Evolutionary conservation across 495 filamentous ascomycete species (phyloP).

Genomic region (Penicillium coffeae): DNA sequence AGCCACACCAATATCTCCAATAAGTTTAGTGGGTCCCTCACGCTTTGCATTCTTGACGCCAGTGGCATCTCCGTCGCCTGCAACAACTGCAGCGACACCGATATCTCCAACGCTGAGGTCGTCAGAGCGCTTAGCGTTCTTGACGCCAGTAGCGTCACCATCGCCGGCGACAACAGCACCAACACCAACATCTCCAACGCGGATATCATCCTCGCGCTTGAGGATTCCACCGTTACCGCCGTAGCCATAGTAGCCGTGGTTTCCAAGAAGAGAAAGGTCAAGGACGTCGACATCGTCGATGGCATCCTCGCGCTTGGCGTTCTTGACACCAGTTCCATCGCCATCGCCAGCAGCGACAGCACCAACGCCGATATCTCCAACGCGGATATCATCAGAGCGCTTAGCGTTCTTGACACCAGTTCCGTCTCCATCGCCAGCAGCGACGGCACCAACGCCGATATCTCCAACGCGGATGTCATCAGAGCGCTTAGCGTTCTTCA

Average conservation of each 20-base stretch:
- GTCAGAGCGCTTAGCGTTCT: conserved; percentile 1
- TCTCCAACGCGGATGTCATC: neutral
- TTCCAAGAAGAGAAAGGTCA: neutral
- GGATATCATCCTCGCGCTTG: neutral
- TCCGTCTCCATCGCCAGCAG: too few relatives aligned
- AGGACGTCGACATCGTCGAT: neutral
- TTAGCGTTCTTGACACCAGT: neutral
- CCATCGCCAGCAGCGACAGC: neutral
- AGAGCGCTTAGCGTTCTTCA: conserved; percentile 1
- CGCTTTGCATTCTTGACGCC: conserved; percentile 9
- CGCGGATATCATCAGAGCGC: neutral
- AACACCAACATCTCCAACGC: neutral
- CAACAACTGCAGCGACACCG: neutral
- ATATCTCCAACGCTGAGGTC: too few relatives aligned
- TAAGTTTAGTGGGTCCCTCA: neutral
- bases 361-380: neutral
- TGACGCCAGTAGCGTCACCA: neutral
- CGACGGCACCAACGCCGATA: neutral
- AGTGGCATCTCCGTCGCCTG: conserved; percentile 3
- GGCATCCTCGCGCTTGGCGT: neutral
- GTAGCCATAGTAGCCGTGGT: neutral
- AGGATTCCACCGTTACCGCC: neutral
- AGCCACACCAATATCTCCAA: neutral
- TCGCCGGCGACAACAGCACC: neutral
- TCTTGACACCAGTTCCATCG: conserved; percentile 1